Percentiles rank a stretch among this genome's conserved stretches.
These are phyloP conservation scores for Linum lewisii DNA, from an alignment of 345 rosid species.

Conservation along the genomic window DNA sequence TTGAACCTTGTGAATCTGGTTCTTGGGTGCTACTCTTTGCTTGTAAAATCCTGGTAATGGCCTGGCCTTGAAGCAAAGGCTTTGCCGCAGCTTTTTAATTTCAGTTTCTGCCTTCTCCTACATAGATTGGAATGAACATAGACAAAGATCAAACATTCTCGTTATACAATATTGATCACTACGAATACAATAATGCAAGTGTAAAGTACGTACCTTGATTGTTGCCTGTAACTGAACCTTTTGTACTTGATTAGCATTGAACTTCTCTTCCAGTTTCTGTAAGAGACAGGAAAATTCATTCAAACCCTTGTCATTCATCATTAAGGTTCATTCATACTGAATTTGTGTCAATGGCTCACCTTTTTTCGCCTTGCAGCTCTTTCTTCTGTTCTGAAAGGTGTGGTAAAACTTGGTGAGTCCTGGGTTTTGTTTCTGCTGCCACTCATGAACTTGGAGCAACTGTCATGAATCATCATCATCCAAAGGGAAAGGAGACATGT, in stretches of 20 bases:
- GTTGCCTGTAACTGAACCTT: slow-evolving; percentile 41
- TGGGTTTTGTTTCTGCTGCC: slow-evolving; percentile 46
- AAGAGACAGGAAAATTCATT: background rate
- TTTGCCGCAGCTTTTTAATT: slow-evolving; percentile 46
- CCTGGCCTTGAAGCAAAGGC: slow-evolving; percentile 85
- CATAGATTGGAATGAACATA: background rate
- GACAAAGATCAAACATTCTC: background rate
- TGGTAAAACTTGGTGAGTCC: slow-evolving; percentile 46
- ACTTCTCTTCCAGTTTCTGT: slow-evolving; percentile 79
- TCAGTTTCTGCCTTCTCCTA: slow-evolving; percentile 48
- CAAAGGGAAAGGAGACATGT: background rate
- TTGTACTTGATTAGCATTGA: slow-evolving; percentile 42
- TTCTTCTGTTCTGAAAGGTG: slow-evolving; percentile 78
- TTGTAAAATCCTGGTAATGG: slow-evolving; percentile 85
- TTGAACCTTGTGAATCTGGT: slow-evolving; percentile 43
- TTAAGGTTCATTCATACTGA: background rate
- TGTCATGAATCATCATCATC: slow-evolving; percentile 32
- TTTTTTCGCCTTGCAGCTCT: slow-evolving; percentile 73
- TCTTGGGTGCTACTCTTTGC: slow-evolving; percentile 30
- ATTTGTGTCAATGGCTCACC: slow-evolving; percentile 28
- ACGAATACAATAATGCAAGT: too few relatives aligned
- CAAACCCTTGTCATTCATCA: background rate
- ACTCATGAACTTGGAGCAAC: slow-evolving; percentile 46
- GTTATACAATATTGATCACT: too few relatives aligned
- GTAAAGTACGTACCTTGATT: slow-evolving; percentile 25